Conservation (phyloP, 1,284 basidiomycete species). For the Amylostereum areolatum region DNA sequence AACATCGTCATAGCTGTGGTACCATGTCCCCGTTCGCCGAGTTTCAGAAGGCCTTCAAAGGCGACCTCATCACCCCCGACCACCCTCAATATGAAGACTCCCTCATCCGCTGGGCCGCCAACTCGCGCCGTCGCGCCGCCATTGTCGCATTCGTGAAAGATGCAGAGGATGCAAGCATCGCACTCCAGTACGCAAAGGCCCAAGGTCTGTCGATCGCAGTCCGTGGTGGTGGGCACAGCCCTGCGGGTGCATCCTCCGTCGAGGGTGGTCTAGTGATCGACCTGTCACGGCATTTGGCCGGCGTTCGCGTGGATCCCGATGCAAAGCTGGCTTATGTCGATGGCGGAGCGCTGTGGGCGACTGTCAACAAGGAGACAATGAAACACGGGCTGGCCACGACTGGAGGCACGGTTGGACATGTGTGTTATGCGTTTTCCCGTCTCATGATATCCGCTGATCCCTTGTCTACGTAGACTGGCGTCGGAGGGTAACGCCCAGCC, state of each 20-base stretch:
- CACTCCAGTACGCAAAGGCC: conserved; percentile 34
- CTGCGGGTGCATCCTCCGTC: conserved; percentile 42
- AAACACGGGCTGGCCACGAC: conserved; percentile 44
- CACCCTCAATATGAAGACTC: neutral
- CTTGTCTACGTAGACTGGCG: conserved; percentile 34
- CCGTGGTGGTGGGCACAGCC: conserved; percentile 47
- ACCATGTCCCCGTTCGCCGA: conserved; percentile 6
- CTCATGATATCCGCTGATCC: neutral
- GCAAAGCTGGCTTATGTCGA: conserved; percentile 39
- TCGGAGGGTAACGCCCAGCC: conserved; percentile 36
- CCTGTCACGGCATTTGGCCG: conserved; percentile 39
- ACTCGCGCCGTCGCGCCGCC: neutral
- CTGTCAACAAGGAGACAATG: conserved; percentile 42
- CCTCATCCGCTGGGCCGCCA: neutral
- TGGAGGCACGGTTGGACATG: conserved; percentile 51
- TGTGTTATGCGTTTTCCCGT: conserved; percentile 15
- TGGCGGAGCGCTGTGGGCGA: conserved; percentile 47
- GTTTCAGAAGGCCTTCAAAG: conserved; percentile 27
- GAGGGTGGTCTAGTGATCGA: conserved; percentile 56
- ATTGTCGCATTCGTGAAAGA: conserved; percentile 20
- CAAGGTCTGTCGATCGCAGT: conserved; percentile 38
- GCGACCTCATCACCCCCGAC: conserved; percentile 26
- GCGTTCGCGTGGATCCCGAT: conserved; percentile 35
- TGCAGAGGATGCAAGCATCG: conserved; percentile 37
- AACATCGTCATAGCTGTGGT: too few relatives aligned